phyloP scores from a whole-genome alignment of 192 early-diverging fungal species.

The Coemansia sp. region DNA sequence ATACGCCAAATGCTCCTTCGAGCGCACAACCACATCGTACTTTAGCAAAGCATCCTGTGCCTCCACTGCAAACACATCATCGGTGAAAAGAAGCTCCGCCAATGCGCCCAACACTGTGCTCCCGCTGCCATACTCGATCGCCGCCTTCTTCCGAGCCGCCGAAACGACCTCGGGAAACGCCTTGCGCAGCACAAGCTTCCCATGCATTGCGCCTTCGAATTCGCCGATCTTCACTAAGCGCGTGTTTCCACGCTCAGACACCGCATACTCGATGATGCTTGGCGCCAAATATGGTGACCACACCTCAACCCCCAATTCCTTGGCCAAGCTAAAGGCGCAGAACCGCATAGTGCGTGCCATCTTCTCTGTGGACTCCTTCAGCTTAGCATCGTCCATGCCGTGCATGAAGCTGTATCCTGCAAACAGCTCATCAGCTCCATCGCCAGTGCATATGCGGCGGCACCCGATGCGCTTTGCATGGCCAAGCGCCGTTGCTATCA shows the following conservation, averaged over 20 bases:
- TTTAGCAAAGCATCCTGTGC: slow-evolving; percentile 34
- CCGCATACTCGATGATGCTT: slow-evolving; percentile 56
- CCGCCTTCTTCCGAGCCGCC: slow-evolving; percentile 65
- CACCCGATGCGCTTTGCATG: slow-evolving; percentile 52
- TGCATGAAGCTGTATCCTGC: slow-evolving; percentile 67
- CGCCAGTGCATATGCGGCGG: slow-evolving; percentile 59
- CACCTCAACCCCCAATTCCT: slow-evolving; percentile 44
- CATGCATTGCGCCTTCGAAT: slow-evolving; percentile 45
- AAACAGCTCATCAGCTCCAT: slow-evolving; percentile 72
- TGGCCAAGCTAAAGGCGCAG: slow-evolving; percentile 54
- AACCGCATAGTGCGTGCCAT: slow-evolving; percentile 58
- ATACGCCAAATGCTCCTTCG: slow-evolving; percentile 64
- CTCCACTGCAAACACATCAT: slow-evolving; percentile 19
- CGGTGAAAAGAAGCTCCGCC: slow-evolving; percentile 33
- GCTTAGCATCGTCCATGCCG: slow-evolving; percentile 47
- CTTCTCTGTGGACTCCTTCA: slow-evolving; percentile 54
- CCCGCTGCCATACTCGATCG: slow-evolving; percentile 64
- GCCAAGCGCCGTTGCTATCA: slow-evolving; percentile 56
- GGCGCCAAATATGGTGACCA: slow-evolving; percentile 62
- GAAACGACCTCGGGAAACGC: slow-evolving; percentile 66
- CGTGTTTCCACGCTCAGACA: slow-evolving; percentile 24
- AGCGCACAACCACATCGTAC: slow-evolving; percentile 59
- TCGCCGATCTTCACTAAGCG: slow-evolving; percentile 44
- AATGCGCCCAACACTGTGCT: slow-evolving; percentile 58
- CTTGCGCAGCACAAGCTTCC: slow-evolving; percentile 61